phyloP scores from a whole-genome alignment of 768 basidiomycete genomes.

The Serendipita indica region DNA sequence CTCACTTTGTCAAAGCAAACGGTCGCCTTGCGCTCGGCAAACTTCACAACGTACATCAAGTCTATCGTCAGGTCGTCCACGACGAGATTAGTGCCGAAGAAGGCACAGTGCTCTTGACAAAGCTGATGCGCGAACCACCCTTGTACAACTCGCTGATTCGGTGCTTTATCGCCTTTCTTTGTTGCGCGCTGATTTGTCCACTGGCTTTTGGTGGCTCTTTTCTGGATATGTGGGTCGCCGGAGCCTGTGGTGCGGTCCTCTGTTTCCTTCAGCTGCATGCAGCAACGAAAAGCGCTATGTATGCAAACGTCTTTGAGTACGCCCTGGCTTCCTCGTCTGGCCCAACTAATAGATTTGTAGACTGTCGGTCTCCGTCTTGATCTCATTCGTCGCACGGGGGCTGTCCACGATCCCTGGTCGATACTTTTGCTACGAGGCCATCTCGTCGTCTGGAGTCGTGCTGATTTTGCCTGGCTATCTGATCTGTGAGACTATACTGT shows the following conservation, averaged over 20 bases:
- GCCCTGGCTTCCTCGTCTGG: slow-evolving; percentile 20
- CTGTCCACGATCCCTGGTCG: slow-evolving; percentile 62
- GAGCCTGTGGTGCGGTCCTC: slow-evolving; percentile 49
- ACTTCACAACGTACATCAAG: slow-evolving; percentile 67
- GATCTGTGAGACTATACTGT: slow-evolving; percentile 37
- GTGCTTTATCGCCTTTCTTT: slow-evolving; percentile 49
- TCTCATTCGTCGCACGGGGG: slow-evolving; percentile 69
- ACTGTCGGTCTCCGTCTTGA: slow-evolving; percentile 66
- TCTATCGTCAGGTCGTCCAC: slow-evolving; percentile 81
- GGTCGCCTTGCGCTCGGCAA: slow-evolving; percentile 70
- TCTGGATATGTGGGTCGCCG: slow-evolving; percentile 75
- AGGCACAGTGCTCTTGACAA: slow-evolving; percentile 48
- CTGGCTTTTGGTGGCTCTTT: slow-evolving; percentile 74
- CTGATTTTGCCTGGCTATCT: slow-evolving; percentile 83
- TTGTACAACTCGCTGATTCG: slow-evolving; percentile 49
- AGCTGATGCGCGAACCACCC: slow-evolving; percentile 46
- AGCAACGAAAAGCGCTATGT: slow-evolving; percentile 61
- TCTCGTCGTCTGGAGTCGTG: slow-evolving; percentile 76
- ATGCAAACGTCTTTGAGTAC: slow-evolving; percentile 87
- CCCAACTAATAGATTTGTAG: slow-evolving; percentile 24
- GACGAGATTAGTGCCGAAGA: slow-evolving; percentile 77
- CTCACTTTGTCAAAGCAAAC: slow-evolving; percentile 70
- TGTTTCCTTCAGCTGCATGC: slow-evolving; percentile 57
- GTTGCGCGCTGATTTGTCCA: slow-evolving; percentile 68
- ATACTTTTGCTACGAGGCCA: slow-evolving; percentile 83